phyloP scores from a whole-genome alignment of 768 basidiomycete species.

The Tricholomella constricta region DNA sequence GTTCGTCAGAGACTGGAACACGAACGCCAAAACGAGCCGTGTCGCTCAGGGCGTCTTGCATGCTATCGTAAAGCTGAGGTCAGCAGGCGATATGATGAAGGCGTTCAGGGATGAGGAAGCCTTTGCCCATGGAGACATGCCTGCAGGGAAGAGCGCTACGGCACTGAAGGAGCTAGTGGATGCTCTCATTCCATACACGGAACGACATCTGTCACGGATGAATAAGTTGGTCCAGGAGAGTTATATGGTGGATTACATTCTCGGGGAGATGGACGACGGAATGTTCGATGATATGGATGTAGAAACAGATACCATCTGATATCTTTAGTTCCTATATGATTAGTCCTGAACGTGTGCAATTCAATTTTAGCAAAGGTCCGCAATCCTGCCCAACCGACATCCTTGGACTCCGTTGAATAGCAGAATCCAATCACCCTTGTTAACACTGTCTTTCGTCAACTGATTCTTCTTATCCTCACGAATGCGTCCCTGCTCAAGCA shows the following conservation, averaged over 20 bases:
- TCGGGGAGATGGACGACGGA: conserved; percentile 86
- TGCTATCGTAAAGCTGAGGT: conserved; percentile 75
- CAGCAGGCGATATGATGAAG: conserved; percentile 70
- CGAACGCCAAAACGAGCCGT: conserved; percentile 83
- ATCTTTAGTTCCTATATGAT: background rate
- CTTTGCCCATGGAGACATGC: conserved; percentile 22
- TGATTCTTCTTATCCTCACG: conserved; percentile 47
- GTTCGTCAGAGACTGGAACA: conserved; percentile 92
- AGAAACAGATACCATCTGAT: conserved; percentile 23
- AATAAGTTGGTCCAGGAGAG: conserved; percentile 92
- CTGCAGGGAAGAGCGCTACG: conserved; percentile 23
- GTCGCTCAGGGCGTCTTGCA: conserved; percentile 86
- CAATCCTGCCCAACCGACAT: conserved; percentile 58
- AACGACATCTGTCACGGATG: conserved; percentile 84
- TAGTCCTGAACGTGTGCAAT: background rate
- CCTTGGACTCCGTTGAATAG: conserved; percentile 75
- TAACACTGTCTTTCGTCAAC: conserved; percentile 44
- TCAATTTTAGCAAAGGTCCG: conserved; percentile 3
- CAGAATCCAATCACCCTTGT: conserved; percentile 63
- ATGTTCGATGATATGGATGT: conserved; percentile 60
- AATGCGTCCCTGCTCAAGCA: conserved; percentile 61
- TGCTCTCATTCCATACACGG: conserved; percentile 90
- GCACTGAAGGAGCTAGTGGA: conserved; percentile 78
- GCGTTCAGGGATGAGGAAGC: conserved; percentile 56
- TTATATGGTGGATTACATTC: conserved; percentile 89